Percentiles rank a stretch among this genome's conserved stretches.
Evolutionary conservation across 2,329 filamentous ascomycete species (phyloP).

Genomic region (Penicillium brasilianum): DNA sequence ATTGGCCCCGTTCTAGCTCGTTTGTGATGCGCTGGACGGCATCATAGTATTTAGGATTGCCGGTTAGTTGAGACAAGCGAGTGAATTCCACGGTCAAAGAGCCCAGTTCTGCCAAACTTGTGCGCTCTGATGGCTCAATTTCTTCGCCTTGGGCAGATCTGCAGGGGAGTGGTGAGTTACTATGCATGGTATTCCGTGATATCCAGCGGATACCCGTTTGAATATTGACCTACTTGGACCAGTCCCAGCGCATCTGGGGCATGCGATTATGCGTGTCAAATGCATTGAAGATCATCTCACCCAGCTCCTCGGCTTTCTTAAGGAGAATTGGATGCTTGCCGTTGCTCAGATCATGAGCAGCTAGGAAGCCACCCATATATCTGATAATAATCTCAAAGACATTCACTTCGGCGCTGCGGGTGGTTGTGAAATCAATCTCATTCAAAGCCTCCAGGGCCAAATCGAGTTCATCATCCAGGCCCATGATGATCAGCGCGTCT

Average conservation of each 20-base stretch:
- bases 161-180: slow-evolving; percentile 36
- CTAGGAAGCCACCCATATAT: slow-evolving; percentile 84
- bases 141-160: slow-evolving; percentile 38
- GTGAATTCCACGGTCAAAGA: slow-evolving; percentile 91
- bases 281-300: slow-evolving; percentile 77
- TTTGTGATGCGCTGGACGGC: slow-evolving; percentile 84
- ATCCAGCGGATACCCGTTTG: not conserved
- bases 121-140: slow-evolving; percentile 61
- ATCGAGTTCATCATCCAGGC: slow-evolving; percentile 76
- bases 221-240: slow-evolving; percentile 63
- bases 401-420: slow-evolving; percentile 70
- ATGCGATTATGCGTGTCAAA: slow-evolving; percentile 95
- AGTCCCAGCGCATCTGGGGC: slow-evolving; percentile 80
- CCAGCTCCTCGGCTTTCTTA: slow-evolving; percentile 79
- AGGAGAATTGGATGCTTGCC: slow-evolving; percentile 71
- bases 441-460: slow-evolving; percentile 72
- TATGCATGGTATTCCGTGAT: not conserved
- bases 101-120: slow-evolving; percentile 73
- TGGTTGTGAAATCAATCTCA: slow-evolving; percentile 82
- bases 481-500: slow-evolving; percentile 87
- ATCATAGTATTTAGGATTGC: slow-evolving; percentile 83
- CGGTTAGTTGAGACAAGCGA: slow-evolving; percentile 81
- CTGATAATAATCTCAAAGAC: slow-evolving; percentile 92
- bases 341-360: slow-evolving; percentile 84
- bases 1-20: slow-evolving; percentile 75